Evolutionary conservation across 768 basidiomycete genomes (phyloP), one percentile per base, ranked within the genome.

Genomic region (Boletellus emodensis): DNA sequence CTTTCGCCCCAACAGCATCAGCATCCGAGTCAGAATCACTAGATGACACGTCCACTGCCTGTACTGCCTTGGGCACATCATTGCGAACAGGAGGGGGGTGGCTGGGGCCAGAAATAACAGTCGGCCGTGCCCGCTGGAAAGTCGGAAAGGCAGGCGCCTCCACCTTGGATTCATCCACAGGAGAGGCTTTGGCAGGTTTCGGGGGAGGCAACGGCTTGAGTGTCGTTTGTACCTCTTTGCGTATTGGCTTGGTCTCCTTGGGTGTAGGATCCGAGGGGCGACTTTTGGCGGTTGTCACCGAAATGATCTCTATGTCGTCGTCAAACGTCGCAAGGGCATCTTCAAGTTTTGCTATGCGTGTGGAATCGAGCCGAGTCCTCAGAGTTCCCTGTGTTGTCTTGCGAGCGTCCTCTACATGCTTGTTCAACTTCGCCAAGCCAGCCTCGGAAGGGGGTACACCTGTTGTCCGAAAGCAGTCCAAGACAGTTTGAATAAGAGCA

Each of bases 401-500:
- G 35, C 79, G 76, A n/a, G 81, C 79, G 58, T 77, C 77, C 18
- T 81, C 76, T 32, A 88, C 71, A 49, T 82, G 78, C 58, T 78
- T 85, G 46, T 79, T 78, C 49, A 96, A 74, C 59, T 87, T 88
- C 46, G 71, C 67, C n/a, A 91, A 62, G 2, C 78, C 79, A 17
- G 69, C 72, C 24, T 79, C 72, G 4, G 73, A 72, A 1, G 87
- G 91, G 3, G 67, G 72, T 3, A 84, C 71, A 6, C 72, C 67
- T 2, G 80, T 80, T 40, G 83, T 80, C 45, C 78, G 78, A 70
- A 96, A 92, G 52, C 87, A 82, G 17, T 81, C 78, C 44, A 98
- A 73, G 24, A 97, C 76, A 12, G 83, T 80, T 61, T 89, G 84
- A 20, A 98, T 72, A 18, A 98, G 76, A 44, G 88, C 75, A 56